A percentile compares a stretch with the other conserved stretches of the same genome.
Evolutionary conservation across 225 moss, liverwort and hornwort species (phyloP).

Genomic region (Pleurozium schreberi): DNA sequence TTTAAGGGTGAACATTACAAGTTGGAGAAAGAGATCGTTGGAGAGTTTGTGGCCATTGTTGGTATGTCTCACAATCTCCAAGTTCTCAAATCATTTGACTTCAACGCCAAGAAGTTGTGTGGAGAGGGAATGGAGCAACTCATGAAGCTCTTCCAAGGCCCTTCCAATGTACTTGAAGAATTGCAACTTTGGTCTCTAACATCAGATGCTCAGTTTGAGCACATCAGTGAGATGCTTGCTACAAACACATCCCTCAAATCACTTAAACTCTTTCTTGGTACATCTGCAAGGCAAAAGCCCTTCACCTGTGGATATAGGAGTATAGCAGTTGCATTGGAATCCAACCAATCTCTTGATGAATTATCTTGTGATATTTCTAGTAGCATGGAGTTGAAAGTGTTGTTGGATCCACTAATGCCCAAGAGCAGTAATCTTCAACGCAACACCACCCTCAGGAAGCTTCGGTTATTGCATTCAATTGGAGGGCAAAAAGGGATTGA

Average conservation of each 20-base stretch:
- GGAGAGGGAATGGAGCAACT: neutral
- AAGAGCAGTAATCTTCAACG: no score
- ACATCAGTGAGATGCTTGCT: neutral
- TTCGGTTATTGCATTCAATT: no score
- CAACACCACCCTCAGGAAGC: no score
- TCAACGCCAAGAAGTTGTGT: rapidly evolving
- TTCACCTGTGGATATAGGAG: rapidly evolving
- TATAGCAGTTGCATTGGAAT: neutral
- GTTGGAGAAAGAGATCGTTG: rapidly evolving
- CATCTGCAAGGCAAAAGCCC: no score
- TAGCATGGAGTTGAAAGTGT: no score
- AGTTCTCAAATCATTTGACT: rapidly evolving
- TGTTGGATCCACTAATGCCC: no score
- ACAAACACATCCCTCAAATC: neutral
- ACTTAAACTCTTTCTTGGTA: rapidly evolving
- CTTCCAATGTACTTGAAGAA: neutral
- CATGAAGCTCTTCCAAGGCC: neutral
- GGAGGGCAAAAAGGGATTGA: no score
- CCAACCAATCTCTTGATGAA: neutral
- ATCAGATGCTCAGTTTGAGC: neutral
- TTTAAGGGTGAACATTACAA: rapidly evolving
- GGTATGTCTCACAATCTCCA: rapidly evolving
- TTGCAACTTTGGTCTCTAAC: rapidly evolving
- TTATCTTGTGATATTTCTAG: no score
- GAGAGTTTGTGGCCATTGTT: neutral